Conservation (phyloP, 1,284 basidiomycete species). For the Cryptococcus sp. region DNA sequence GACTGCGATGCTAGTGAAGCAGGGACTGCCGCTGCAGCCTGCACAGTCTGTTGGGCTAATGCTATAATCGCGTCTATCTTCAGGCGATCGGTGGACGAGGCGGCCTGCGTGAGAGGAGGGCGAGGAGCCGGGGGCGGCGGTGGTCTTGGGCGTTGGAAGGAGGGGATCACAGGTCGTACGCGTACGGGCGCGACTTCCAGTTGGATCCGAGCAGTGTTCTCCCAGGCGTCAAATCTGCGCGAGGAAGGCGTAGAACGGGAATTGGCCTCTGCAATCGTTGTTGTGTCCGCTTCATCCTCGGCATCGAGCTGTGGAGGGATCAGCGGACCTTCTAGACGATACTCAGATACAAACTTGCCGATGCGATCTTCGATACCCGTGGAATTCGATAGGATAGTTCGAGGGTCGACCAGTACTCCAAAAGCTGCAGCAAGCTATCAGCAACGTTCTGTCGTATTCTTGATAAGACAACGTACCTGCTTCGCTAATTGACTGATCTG, state of each 20-base stretch:
- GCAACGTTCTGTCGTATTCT: background rate
- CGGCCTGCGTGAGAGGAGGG: slow-evolving; percentile 17
- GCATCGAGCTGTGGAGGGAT: slow-evolving; percentile 39
- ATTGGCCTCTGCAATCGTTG: slow-evolving; percentile 46
- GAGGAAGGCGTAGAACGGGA: slow-evolving; percentile 14
- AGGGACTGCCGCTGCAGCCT: slow-evolving; percentile 53
- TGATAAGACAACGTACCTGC: slow-evolving; percentile 11
- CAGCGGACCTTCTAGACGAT: slow-evolving; percentile 1
- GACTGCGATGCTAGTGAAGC: slow-evolving; percentile 26
- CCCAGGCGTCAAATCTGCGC: slow-evolving; percentile 41
- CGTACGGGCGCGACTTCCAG: slow-evolving; percentile 41
- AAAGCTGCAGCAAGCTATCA: slow-evolving; percentile 21
- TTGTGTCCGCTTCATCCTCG: slow-evolving; percentile 49
- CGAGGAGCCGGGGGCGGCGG: slow-evolving; percentile 29
- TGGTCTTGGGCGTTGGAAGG: slow-evolving; percentile 30
- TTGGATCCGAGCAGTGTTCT: slow-evolving; percentile 32
- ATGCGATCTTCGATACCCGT: slow-evolving; percentile 41
- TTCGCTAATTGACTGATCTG: slow-evolving; percentile 33
- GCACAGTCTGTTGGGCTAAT: slow-evolving; percentile 51
- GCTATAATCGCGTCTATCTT: slow-evolving; percentile 55
- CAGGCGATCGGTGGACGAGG: slow-evolving; percentile 26
- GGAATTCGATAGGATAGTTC: slow-evolving; percentile 49
- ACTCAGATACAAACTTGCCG: slow-evolving; percentile 23
- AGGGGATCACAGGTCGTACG: slow-evolving; percentile 23
- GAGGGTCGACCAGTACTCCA: slow-evolving; percentile 47